Evolutionary conservation across 2,329 filamentous ascomycete genomes (phyloP).

Genomic region (Escovopsis sp.): DNA sequence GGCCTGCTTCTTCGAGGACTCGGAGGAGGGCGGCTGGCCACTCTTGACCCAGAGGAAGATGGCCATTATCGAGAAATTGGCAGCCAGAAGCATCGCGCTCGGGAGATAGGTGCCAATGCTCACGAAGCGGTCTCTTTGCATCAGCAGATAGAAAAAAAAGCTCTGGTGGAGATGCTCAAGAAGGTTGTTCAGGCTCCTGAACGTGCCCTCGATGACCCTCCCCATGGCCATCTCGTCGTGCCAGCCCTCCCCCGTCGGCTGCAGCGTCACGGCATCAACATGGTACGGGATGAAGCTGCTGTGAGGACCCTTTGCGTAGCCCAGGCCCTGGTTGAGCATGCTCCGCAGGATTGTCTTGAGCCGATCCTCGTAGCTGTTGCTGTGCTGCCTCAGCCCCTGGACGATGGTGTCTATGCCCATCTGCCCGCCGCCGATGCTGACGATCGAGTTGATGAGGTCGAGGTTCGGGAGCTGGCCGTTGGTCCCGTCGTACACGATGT

Average conservation of each 20-base stretch:
- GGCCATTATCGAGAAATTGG: slow-evolving; percentile 90
- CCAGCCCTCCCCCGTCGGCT: slow-evolving; percentile 82
- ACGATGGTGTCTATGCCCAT: slow-evolving; percentile 78
- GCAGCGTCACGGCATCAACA: slow-evolving; percentile 86
- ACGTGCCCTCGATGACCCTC: slow-evolving; percentile 75
- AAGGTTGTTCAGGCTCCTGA: slow-evolving; percentile 88
- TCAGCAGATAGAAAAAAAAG: slow-evolving; percentile 97
- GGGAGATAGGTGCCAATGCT: slow-evolving; percentile 96
- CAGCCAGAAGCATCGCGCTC: slow-evolving; percentile 91
- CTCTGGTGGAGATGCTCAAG: slow-evolving; percentile 95
- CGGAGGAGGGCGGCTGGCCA: slow-evolving; percentile 33
- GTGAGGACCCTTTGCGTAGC: slow-evolving; percentile 79
- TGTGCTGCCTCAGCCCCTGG: slow-evolving; percentile 77
- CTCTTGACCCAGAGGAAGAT: slow-evolving; percentile 90
- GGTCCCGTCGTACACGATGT: slow-evolving; percentile 87
- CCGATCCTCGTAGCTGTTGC: slow-evolving; percentile 65
- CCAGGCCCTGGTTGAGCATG: slow-evolving; percentile 83
- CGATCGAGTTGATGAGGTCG: slow-evolving; percentile 88
- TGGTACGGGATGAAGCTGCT: slow-evolving; percentile 97
- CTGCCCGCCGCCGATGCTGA: slow-evolving; percentile 74
- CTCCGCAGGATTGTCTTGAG: slow-evolving; percentile 80
- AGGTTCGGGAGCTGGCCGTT: slow-evolving; percentile 94
- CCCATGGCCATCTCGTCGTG: slow-evolving; percentile 97
- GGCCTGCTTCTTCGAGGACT: slow-evolving; percentile 6
- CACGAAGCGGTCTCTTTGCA: slow-evolving; percentile 84